Evolutionary conservation across 176 grass and related monocot genomes (phyloP).

Genomic region (Avena eriantha): DNA sequence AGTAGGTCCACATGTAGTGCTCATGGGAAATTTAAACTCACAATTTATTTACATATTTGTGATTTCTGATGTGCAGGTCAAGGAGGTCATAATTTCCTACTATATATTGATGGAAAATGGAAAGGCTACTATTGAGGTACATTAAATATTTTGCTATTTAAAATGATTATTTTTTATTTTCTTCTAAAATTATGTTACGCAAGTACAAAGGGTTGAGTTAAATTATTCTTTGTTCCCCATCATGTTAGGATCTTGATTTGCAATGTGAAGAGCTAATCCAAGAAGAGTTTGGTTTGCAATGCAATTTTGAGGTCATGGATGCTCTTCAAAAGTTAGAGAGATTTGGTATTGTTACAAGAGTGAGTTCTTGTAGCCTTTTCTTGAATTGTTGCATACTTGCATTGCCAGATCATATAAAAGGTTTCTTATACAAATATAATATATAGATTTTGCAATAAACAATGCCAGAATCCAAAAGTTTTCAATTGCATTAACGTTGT

Average conservation of each 20-base stretch:
- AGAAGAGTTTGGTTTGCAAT: slow-evolving; percentile 90
- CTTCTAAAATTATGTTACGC: slow-evolving; percentile 3
- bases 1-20: slow-evolving; percentile 52
- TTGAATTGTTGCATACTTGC: slow-evolving; percentile 34
- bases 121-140: slow-evolving; percentile 84
- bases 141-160: not conserved
- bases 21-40: slow-evolving; percentile 16
- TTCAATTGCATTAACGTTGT: not conserved
- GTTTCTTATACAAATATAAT: slow-evolving; percentile 5
- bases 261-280: slow-evolving; percentile 91
- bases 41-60: slow-evolving; percentile 28
- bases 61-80: slow-evolving; percentile 65
- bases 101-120: slow-evolving; percentile 99
- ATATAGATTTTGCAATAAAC: not conserved
- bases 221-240: slow-evolving; percentile 27
- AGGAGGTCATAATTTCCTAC: slow-evolving; percentile 97
- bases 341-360: slow-evolving; percentile 90
- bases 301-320: slow-evolving; percentile 97
- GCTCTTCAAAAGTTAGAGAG: slow-evolving; percentile 90
- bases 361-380: slow-evolving; percentile 50
- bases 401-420: not conserved
- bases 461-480: not conserved
- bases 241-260: slow-evolving; percentile 85
- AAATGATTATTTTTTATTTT: not conserved
- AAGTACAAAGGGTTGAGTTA: slow-evolving; percentile 6